phyloP scores from a whole-genome alignment of 148 eudicot species.

The Camellia lanceoleosa region DNA sequence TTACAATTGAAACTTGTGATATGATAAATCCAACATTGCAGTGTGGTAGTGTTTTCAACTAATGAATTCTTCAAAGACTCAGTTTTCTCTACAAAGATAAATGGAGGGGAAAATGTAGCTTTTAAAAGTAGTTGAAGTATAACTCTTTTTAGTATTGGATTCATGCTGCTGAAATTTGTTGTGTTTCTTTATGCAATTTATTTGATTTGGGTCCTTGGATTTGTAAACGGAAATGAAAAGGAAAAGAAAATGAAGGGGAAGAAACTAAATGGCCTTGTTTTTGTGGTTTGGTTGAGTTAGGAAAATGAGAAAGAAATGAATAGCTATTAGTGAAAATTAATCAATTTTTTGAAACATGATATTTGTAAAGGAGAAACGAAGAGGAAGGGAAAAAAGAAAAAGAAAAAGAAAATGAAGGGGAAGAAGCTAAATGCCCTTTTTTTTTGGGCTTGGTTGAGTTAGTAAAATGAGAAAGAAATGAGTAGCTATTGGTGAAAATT shows the following conservation, averaged over 20 bases:
- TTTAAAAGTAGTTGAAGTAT: not conserved
- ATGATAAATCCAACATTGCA: not conserved
- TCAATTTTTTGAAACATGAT: not conserved
- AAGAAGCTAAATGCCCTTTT: too few species aligned
- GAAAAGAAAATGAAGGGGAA: not conserved
- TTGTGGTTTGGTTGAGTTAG: not conserved
- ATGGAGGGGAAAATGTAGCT: not conserved
- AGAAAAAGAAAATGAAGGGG: not conserved
- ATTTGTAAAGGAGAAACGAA: not conserved
- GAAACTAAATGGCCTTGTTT: not conserved
- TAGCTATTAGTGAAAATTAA: not conserved
- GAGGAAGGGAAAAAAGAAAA: not conserved
- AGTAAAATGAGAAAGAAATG: too few species aligned
- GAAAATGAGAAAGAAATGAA: too few species aligned
- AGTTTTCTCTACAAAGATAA: not conserved
- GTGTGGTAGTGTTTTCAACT: not conserved
- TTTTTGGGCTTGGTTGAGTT: not conserved
- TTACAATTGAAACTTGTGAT: too few species aligned
- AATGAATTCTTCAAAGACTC: not conserved
- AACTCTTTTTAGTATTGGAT: not conserved
- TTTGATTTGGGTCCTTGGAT: too few species aligned
- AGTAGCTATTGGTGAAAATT: not conserved
- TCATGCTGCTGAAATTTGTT: too few species aligned
- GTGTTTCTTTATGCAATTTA: not conserved
- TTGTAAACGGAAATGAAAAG: too few species aligned